Conservation (phyloP, 1,284 basidiomycete genomes). For the Ceratobasidium sp. region DNA sequence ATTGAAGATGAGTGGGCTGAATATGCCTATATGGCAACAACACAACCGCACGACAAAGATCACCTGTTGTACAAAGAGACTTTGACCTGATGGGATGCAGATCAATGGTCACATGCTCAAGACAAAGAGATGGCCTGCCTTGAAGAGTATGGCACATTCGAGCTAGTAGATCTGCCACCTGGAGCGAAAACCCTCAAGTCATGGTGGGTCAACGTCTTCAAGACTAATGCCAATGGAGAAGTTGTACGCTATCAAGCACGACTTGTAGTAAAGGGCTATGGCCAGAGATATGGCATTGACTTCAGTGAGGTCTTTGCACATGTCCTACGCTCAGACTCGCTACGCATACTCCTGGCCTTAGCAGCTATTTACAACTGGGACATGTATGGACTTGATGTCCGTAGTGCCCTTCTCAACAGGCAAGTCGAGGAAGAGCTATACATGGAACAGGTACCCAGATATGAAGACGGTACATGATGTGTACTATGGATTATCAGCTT, state of each 20-base stretch:
- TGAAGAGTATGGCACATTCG: no score
- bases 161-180: no score
- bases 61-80: not conserved
- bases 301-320: slow-evolving; percentile 56
- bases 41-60: not conserved
- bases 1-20: not conserved
- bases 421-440: slow-evolving; percentile 59
- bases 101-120: no score
- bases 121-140: no score
- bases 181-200: not conserved
- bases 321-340: slow-evolving; percentile 51
- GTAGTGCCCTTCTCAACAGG: slow-evolving; percentile 51
- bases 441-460: slow-evolving; percentile 45
- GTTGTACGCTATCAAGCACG: slow-evolving; percentile 54
- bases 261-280: slow-evolving; percentile 59
- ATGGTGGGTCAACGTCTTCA: slow-evolving; percentile 4
- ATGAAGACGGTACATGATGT: slow-evolving; percentile 27
- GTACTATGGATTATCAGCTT: slow-evolving; percentile 47
- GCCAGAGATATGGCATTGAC: slow-evolving; percentile 54
- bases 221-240: not conserved
- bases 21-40: not conserved
- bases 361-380: slow-evolving; percentile 53
- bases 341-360: slow-evolving; percentile 28
- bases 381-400: slow-evolving; percentile 57
- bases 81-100: not conserved